These are phyloP conservation scores for Neurospora sp. DNA, from an alignment of 495 filamentous ascomycete genomes.

Conservation along the genomic window DNA sequence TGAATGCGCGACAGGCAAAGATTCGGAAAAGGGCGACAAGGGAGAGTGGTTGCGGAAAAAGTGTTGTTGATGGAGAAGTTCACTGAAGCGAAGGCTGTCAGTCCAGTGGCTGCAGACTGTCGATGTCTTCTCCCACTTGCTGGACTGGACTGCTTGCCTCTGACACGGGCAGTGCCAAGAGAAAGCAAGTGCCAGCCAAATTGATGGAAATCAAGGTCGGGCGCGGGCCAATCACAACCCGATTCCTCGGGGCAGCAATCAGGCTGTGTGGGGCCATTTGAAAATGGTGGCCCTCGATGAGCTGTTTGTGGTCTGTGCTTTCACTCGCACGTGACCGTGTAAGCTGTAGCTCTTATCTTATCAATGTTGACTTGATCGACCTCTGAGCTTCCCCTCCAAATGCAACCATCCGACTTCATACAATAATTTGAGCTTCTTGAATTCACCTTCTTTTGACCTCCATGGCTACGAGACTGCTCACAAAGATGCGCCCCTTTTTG, in stretches of 20 bases:
- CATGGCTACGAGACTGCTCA: neutral
- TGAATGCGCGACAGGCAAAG: constrained; percentile 9
- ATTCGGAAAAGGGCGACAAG: neutral
- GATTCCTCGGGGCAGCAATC: neutral
- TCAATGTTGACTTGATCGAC: neutral
- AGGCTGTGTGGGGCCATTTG: neutral
- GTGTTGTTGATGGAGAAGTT: neutral
- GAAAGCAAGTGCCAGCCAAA: neutral
- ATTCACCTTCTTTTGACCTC: neutral
- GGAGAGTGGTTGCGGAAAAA: neutral
- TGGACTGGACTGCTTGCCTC: neutral
- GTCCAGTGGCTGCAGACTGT: neutral
- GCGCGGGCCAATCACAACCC: neutral
- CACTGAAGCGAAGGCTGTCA: neutral
- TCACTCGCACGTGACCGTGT: neutral
- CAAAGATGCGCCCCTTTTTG: neutral
- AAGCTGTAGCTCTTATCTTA: neutral
- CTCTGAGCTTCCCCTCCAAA: neutral
- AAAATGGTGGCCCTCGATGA: neutral
- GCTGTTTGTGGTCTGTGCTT: neutral
- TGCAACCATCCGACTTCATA: neutral
- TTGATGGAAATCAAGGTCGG: neutral
- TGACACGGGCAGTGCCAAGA: neutral
- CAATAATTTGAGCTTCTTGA: neutral
- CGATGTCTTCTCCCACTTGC: neutral